Evolutionary conservation across 306 rosid species (phyloP).

Genomic region (Leucaena leucocephala): DNA sequence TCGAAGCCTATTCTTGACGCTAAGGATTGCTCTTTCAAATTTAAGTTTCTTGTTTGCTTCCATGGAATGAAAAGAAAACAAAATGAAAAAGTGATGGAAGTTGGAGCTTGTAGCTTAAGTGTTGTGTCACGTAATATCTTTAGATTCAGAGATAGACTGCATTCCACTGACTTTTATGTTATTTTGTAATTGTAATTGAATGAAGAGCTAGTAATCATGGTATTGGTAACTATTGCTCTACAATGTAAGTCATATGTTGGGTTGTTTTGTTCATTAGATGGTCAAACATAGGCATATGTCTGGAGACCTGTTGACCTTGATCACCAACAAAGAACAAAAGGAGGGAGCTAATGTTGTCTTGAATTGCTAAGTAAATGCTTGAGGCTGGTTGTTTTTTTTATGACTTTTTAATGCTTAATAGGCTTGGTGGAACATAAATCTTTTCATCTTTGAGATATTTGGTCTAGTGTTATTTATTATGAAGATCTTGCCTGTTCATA

Average conservation of each 20-base stretch:
- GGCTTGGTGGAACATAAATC: conserved; percentile 4
- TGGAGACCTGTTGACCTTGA: neutral
- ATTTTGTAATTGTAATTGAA: neutral
- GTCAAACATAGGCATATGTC: neutral
- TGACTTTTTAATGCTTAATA: conserved; percentile 5
- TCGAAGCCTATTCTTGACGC: neutral
- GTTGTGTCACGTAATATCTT: neutral
- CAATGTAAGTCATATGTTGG: neutral
- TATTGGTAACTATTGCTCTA: neutral
- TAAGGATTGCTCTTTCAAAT: neutral
- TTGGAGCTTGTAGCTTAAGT: neutral
- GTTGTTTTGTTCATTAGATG: neutral
- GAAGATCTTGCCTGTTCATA: conserved; percentile 10
- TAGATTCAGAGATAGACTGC: neutral
- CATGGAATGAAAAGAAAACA: too few species aligned
- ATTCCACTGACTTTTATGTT: neutral
- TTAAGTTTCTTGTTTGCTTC: neutral
- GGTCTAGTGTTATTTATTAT: conserved; percentile 16
- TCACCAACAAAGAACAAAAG: neutral
- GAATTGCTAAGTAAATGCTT: conserved; percentile 11
- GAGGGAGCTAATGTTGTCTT: neutral
- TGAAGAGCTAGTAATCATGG: neutral
- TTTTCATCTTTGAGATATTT: conserved; percentile 24
- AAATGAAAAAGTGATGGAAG: neutral
- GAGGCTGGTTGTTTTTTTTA: neutral